These are phyloP conservation scores for Debaryomycetaceae sp. DNA, from an alignment of 1,139 yeast genomes.

Conservation along the genomic window DNA sequence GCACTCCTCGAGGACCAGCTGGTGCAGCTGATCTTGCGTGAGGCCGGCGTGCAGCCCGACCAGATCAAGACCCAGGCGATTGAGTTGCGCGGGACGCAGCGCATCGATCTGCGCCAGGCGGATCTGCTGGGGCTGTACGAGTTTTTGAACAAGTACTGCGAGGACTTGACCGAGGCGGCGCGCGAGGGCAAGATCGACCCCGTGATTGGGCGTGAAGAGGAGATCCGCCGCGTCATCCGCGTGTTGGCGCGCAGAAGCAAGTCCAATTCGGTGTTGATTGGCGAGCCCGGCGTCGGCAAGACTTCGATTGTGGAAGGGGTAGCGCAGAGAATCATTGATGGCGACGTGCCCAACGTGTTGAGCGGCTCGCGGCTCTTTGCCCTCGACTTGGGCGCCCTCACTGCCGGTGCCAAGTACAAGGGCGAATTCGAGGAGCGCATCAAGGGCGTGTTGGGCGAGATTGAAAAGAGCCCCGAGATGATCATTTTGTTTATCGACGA, in stretches of 20 bases:
- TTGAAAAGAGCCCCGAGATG: constrained; percentile 81
- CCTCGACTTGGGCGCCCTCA: constrained; percentile 88
- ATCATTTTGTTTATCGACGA: constrained; percentile 92
- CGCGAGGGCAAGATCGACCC: constrained; percentile 95
- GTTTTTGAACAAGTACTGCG: constrained; percentile 82
- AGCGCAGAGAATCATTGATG: constrained; percentile 93
- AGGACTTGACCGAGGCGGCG: constrained; percentile 90
- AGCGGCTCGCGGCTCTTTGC: constrained; percentile 79
- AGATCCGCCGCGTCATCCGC: constrained; percentile 89
- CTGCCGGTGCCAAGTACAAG: constrained; percentile 97
- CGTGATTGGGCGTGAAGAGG: constrained; percentile 98
- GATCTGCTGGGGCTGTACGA: constrained; percentile 85
- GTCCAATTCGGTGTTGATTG: constrained; percentile 92
- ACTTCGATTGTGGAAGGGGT: constrained; percentile 98
- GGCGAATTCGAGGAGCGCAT: constrained; percentile 98
- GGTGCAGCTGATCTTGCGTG: constrained; percentile 71
- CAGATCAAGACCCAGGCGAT: constrained; percentile 77
- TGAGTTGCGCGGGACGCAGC: constrained; percentile 82
- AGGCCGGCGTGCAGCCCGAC: constrained; percentile 62
- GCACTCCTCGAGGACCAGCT: constrained; percentile 79
- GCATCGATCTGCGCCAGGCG: constrained; percentile 91
- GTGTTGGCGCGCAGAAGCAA: constrained; percentile 94
- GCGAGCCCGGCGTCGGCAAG: constrained; percentile 99
- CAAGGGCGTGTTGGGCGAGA: constrained; percentile 91
- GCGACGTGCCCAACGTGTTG: constrained; percentile 87